Conservation (phyloP, 1,284 basidiomycete genomes). For the Trichosporon coremiiforme region DNA sequence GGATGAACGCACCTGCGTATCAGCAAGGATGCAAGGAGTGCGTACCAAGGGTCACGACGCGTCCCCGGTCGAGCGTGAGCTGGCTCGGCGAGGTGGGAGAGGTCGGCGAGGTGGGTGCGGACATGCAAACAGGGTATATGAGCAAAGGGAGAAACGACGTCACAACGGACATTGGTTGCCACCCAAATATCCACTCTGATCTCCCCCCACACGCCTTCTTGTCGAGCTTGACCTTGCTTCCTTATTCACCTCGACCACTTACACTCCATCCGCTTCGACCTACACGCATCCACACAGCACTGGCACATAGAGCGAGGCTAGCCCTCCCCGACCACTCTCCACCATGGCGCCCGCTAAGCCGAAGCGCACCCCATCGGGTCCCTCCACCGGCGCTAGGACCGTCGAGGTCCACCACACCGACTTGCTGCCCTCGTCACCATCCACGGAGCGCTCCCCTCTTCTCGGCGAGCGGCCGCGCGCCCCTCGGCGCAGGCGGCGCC, state of each 20-base stretch:
- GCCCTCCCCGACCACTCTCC: not conserved
- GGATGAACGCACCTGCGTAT: slow-evolving; percentile 79
- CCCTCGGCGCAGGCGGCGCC: not conserved
- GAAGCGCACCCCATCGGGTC: not conserved
- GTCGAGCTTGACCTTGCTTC: too few relatives aligned
- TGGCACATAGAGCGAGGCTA: not conserved
- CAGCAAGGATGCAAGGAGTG: not conserved
- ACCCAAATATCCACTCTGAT: slow-evolving; percentile 7
- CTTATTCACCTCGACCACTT: not conserved
- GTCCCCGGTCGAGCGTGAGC: slow-evolving; percentile 20
- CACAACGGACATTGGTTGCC: not conserved
- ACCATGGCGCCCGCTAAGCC: not conserved
- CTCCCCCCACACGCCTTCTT: too few relatives aligned
- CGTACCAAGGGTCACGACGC: slow-evolving; percentile 31
- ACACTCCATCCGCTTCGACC: not conserved
- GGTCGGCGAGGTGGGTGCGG: slow-evolving; percentile 17
- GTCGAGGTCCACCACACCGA: not conserved
- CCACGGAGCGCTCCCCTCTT: slow-evolving; percentile 32
- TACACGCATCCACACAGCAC: not conserved
- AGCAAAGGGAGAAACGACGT: slow-evolving; percentile 12
- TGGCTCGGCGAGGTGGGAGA: not conserved
- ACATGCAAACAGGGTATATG: slow-evolving; percentile 14
- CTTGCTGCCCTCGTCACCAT: not conserved
- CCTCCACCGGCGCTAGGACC: not conserved
- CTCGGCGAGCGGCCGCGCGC: slow-evolving; percentile 22